Percentiles rank a stretch among this genome's conserved stretches.
phyloP scores from a whole-genome alignment of 1,139 yeast species.

The Meyerozyma sp. region DNA sequence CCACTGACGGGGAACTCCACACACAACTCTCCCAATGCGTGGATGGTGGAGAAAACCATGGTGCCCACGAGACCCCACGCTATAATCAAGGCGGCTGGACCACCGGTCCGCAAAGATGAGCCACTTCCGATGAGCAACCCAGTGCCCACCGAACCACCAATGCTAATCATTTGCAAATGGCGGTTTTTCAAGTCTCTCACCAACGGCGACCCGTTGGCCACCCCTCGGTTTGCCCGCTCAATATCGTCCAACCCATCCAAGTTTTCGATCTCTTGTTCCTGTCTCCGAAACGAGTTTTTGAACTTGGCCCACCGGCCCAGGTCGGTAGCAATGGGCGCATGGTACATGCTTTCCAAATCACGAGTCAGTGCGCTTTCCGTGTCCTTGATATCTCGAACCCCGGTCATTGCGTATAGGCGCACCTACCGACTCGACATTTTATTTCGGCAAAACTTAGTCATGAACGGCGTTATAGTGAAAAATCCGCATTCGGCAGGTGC shows the following conservation, averaged over 20 bases:
- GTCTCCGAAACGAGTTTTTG: not conserved
- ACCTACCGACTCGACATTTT: not conserved
- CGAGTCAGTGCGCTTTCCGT: not conserved
- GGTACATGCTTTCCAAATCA: not conserved
- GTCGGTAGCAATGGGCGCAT: not conserved
- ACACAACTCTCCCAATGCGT: slow-evolving; percentile 83
- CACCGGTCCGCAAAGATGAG: slow-evolving; percentile 59
- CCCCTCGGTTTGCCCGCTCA: slow-evolving; percentile 23
- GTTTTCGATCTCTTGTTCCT: not conserved
- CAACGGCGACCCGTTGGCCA: slow-evolving; percentile 27
- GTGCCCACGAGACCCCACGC: slow-evolving; percentile 68
- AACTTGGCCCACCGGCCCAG: not conserved
- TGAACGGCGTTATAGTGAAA: slow-evolving; percentile 1
- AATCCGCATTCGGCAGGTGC: not conserved
- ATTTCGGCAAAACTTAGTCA: not conserved
- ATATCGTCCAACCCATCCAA: slow-evolving; percentile 22
- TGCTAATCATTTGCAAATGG: slow-evolving; percentile 59
- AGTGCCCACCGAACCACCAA: slow-evolving; percentile 64
- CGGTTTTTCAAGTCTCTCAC: slow-evolving; percentile 39
- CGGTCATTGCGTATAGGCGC: not conserved
- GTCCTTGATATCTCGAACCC: not conserved
- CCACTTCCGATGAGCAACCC: slow-evolving; percentile 78
- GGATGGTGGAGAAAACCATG: slow-evolving; percentile 69
- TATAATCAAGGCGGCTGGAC: slow-evolving; percentile 72
- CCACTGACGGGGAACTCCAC: slow-evolving; percentile 77